Evolutionary conservation across 2,329 filamentous ascomycete genomes (phyloP).

Genomic region (Rhynchosporium secalis): DNA sequence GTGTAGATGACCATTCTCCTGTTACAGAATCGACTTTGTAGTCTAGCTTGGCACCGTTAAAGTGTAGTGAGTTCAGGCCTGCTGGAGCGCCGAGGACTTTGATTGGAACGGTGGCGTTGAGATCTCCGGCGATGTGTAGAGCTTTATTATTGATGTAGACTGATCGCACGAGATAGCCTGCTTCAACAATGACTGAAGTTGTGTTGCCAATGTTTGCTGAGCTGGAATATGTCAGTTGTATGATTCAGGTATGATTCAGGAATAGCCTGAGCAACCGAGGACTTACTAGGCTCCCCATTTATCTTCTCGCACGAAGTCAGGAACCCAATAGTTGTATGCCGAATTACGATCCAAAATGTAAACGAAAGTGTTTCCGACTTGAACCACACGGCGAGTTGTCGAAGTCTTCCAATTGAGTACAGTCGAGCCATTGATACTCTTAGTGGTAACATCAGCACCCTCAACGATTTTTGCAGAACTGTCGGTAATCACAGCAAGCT

Average conservation of each 20-base stretch:
- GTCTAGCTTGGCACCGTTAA: conserved; percentile 54
- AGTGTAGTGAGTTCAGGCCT: conserved; percentile 54
- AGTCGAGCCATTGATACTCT: conserved; percentile 45
- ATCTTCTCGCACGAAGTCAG: conserved; percentile 50
- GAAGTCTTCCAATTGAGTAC: conserved; percentile 58
- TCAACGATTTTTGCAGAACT: conserved; percentile 40
- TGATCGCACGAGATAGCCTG: conserved; percentile 63
- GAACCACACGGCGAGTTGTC: conserved; percentile 51
- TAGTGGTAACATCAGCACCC: conserved; percentile 37
- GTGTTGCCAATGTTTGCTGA: conserved; percentile 39
- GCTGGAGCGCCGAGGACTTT: conserved; percentile 66
- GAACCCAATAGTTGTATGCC: conserved; percentile 69
- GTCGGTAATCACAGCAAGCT: conserved; percentile 52
- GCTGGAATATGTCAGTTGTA: conserved; percentile 24
- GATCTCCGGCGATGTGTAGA: conserved; percentile 66
- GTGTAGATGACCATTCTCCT: conserved; percentile 50
- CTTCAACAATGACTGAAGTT: conserved; percentile 59
- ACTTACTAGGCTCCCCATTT: conserved; percentile 40
- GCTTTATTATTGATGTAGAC: conserved; percentile 56
- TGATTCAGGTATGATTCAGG: background rate
- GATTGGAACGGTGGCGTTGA: conserved; percentile 67
- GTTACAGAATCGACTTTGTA: conserved; percentile 47
- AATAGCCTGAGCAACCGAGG: background rate
- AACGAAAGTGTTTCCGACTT: conserved; percentile 43
- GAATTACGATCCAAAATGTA: conserved; percentile 56